Evolutionary conservation across 1,284 basidiomycete species (phyloP), one percentile per base, ranked within the genome.

Genomic region (Fomitopsis palustris): DNA sequence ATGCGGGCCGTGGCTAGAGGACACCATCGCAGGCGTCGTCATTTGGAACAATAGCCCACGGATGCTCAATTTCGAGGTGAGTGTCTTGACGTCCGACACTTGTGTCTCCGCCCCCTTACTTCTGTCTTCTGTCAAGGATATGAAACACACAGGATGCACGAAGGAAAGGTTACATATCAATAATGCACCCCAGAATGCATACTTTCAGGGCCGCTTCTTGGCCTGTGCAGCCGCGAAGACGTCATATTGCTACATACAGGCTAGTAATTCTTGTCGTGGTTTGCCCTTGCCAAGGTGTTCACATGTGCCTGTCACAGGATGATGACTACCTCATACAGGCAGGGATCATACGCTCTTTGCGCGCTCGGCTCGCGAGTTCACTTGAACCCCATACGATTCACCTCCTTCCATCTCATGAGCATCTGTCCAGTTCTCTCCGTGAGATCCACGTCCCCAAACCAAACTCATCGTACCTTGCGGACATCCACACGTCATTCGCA

Each of bases 1-100:
- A 12, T 89, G 87, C 65, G 72, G 71, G 4, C 65, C 76, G 6
- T 73, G 72, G 64, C 70, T 86, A 37, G 71, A 80, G n/a, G 74
- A 77, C 56, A 77, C 78, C 6, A 74, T 89, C 35, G 72, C 77
- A 12, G 72, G 77, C 56, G 76, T 88, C 2, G 69, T 81, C 41
- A 71, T 88, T 14, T 90, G 86, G 86, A 88, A 89, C 60, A 88
- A 89, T 66, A 83, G 72, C 67, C 81, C 82, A 2, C 68, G 69
- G 17, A 61, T 66, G 35, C 65, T 87, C 35, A 70, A 70, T 4
- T 73, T 75, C 60, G 67, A 78, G 64, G 84, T 84, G 62, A 61
- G 74, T 57, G 54, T 57, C 41, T 43, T 51, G 41, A 42, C 47
- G 12, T 3, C 19, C 52, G 61, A 29, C n/a, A 41, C 38, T 25